These are phyloP conservation scores for Aspergillus udagawae DNA, from an alignment of 2,329 filamentous ascomycete species.

Conservation along the genomic window DNA sequence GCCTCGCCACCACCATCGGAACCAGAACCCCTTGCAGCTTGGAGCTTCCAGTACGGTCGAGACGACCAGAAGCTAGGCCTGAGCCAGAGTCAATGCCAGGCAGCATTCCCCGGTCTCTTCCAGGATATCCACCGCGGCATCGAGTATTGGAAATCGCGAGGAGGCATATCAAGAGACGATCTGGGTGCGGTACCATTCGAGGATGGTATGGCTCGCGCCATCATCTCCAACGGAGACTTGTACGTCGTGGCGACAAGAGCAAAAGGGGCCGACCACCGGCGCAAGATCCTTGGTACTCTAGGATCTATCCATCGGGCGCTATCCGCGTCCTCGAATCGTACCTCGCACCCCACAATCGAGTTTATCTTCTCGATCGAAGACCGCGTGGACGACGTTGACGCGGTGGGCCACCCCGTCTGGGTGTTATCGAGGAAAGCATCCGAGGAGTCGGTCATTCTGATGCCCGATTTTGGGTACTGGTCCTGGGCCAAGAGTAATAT, in stretches of 20 bases:
- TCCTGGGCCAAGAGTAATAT: conserved; percentile 31
- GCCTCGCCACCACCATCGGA: background rate
- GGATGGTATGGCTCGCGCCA: conserved; percentile 4
- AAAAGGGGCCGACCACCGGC: conserved; percentile 1
- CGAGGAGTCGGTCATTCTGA: conserved; percentile 41
- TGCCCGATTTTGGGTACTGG: conserved; percentile 49
- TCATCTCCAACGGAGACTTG: conserved; percentile 3
- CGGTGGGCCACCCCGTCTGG: conserved; percentile 33
- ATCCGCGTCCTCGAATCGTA: background rate
- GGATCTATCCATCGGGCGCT: conserved; percentile 1
- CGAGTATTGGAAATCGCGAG: conserved; percentile 2
- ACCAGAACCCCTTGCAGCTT: background rate
- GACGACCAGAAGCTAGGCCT: conserved; percentile 3
- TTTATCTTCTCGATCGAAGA: conserved; percentile 39
- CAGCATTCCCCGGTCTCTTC: conserved; percentile 3
- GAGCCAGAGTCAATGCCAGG: background rate
- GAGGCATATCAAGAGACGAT: background rate
- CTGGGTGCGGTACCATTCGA: background rate
- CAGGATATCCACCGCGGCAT: conserved; percentile 1
- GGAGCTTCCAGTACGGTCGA: background rate
- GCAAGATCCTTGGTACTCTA: conserved; percentile 2
- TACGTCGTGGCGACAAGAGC: background rate
- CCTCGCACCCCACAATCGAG: conserved; percentile 20
- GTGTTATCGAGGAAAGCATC: conserved; percentile 29
- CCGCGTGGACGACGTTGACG: conserved; percentile 34